Evolutionary conservation across 768 basidiomycete species (phyloP), one percentile per base, ranked within the genome.

Genomic region (Aureoboletus auriporus): DNA sequence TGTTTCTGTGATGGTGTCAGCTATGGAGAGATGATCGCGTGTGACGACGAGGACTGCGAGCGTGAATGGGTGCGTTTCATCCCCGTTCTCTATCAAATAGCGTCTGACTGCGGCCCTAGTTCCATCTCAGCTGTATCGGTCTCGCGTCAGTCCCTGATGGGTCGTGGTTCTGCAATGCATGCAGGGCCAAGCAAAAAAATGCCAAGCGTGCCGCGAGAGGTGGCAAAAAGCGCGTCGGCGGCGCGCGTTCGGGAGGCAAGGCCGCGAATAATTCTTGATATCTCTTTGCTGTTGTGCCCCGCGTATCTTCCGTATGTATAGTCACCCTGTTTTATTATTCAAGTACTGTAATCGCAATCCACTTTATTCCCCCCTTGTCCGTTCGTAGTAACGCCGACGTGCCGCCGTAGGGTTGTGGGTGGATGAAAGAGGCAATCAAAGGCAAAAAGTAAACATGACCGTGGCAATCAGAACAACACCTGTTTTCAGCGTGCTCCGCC

Each of bases 1-100:
- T 97, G 93, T 69, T 77, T 84, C 72, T 97, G 93, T 66, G 76
- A 89, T 55, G 74, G 86, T 14, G 76, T 83, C 51, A 92, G 89
- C 60, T 93, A 86, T 58, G 93, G 93, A 33, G 87, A 93, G 71
- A 95, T 96, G 93, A 89, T 96, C 58, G 93, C 84, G 20, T 96
- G 93, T 65, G 93, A 96, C 65, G 89, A 84, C 58, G 71, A 73
- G 14, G 74, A 76, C 39, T 95, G 93, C 69, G 82, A 84, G 57
- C 74, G 75, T 49, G 92, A 94, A 85, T 96, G 93, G 93, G 93
- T 94, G 57, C 63, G 89, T 56, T 39, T 8, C 31, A 47, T 46
- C 44, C 45, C 31, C 45, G 55, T 39, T 46, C 40, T 42, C 12
- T 43, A 23, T 28, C 14, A n/a, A 43, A 44, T 50, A n/a, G 10